phyloP scores from a whole-genome alignment of 1,284 basidiomycete species.

The Rhodotorula sp. region DNA sequence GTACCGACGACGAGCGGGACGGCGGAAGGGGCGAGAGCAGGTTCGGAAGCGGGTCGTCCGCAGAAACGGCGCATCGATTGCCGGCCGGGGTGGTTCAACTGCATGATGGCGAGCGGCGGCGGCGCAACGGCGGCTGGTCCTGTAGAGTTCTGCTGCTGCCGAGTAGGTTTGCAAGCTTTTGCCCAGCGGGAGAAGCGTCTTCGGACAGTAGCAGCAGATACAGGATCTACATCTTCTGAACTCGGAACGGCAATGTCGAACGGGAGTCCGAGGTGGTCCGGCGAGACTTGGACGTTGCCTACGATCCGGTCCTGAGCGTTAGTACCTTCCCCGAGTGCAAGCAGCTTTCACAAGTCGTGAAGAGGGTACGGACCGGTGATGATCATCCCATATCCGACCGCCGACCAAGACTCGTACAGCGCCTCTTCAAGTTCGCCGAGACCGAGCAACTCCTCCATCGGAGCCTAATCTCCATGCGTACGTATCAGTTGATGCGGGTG shows the following conservation, averaged over 20 bases:
- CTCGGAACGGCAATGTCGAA: slow-evolving; percentile 71
- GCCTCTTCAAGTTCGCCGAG: slow-evolving; percentile 63
- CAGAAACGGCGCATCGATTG: slow-evolving; percentile 70
- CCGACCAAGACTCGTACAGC: slow-evolving; percentile 76
- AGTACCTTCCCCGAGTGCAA: slow-evolving; percentile 12
- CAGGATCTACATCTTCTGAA: slow-evolving; percentile 1
- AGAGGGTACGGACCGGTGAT: slow-evolving; percentile 61
- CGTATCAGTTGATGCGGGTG: neutral
- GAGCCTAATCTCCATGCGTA: slow-evolving; percentile 56
- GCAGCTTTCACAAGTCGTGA: neutral
- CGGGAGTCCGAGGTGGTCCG: slow-evolving; percentile 71
- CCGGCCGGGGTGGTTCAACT: slow-evolving; percentile 81
- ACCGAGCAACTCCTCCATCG: slow-evolving; percentile 85
- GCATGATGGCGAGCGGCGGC: slow-evolving; percentile 58
- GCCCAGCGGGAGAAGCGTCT: slow-evolving; percentile 8
- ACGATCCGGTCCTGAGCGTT: too few relatives aligned
- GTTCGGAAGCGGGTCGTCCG: slow-evolving; percentile 61
- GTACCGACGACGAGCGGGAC: slow-evolving; percentile 57
- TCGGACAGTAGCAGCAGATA: slow-evolving; percentile 46
- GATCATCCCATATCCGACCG: slow-evolving; percentile 81
- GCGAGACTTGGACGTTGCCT: slow-evolving; percentile 78
- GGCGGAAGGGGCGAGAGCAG: slow-evolving; percentile 72
- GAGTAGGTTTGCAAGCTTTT: neutral
- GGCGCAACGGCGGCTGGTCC: neutral
- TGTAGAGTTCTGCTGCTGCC: neutral